Evolutionary conservation across 768 basidiomycete genomes (phyloP), one percentile per base, ranked within the genome.

Genomic region (Lactarius akahatsu): DNA sequence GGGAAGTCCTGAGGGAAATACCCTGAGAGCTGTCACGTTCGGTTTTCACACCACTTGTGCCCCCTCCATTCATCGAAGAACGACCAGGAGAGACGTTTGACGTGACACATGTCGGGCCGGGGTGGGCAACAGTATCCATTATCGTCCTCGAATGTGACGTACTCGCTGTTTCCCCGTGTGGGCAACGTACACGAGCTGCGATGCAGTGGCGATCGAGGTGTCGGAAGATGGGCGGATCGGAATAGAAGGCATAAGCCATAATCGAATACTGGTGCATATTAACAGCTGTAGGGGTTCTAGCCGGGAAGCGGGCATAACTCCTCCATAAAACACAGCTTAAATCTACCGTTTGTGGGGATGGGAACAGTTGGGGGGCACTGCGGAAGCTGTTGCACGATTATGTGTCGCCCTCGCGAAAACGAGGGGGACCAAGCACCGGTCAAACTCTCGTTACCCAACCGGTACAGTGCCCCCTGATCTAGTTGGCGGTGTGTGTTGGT

Each of bases 141-240:
- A 59, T 54, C 43, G 32, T 61, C 56, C 43, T 47, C 18, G 26
- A 61, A 47, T 30, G n/a, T 38, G 47, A 13, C 47, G 23, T 50
- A 23, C 47, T n/a, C 45, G 45, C n/a, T n/a, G 16, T 36, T 11
- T 18, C 9, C 55, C 26, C 23, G 23, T 52, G 38, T 52, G 38
- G 58, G 30, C 16, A 41, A 59, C 58, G 43, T 61, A 40, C 20
- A 50, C 56, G 16, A 56, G 54, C 45, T 16, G 61, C 65, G 61
- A 66, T 62, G 65, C 61, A 43, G 65, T 62, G 65, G 65, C 30
- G 61, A 66, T 66, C 65, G 56, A 54, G 38, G 47, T 9, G 11
- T 59, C 63, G 63, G 55, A 55, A 66, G 43, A 57, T 65, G 61
- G 50, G 65, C 61, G 54, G 57, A 66, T 66, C 65, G 65, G 60